Base-by-base conservation (phyloP, 371 early-diverging fungal species). In the Phascolomyces articulosus region DNA sequence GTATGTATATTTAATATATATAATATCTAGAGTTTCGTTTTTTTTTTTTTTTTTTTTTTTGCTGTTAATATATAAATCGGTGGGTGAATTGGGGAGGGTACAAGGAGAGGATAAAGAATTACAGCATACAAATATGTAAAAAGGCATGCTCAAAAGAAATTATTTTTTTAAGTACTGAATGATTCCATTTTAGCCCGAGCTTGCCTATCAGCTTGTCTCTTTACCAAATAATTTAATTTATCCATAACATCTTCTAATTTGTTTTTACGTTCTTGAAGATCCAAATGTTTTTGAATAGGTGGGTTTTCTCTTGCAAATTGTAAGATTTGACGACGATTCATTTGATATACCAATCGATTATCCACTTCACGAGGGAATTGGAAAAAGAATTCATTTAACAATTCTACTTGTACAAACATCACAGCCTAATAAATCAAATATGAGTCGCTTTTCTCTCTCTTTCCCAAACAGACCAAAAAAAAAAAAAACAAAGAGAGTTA, bases 331-430 rank as follows among this genome's bases (percentile, higher is more conserved):
- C 84, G 71, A 51, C 87, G 86, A 49, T 87, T 84, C 66, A 84
- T 80, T 68, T 89, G 86, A 70, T 96, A 95, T 18, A 91, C 87
- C 65, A 97, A 70, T 60, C 90, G 85, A 65, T 92, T 90, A 71
- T 97, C 98, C 18, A 98, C 89, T 76, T 95, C 95, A 41, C 98
- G 80, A 31, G 97, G 97, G 69, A 98, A 87, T 78, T 96, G 96
- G 88, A 95, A 96, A 74, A 96, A 95, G 84, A 98, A 97, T 75
- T 98, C 98, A 69, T 95, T 94, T 72, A 98, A 78, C 62, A 98
- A 83, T 72, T 98, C 98, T 8, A 96, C 93, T 75, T 95, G 94
- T 62, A 98, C 95, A 72, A 97, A 98, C 93, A 96, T 93, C 55
- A 95, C 96, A 49, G 93, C 92, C 82, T 82, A 62, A 8, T 51